Evolutionary conservation across 352 stramenopile genomes (phyloP).

Genomic region (Globisporangium viniferum): DNA sequence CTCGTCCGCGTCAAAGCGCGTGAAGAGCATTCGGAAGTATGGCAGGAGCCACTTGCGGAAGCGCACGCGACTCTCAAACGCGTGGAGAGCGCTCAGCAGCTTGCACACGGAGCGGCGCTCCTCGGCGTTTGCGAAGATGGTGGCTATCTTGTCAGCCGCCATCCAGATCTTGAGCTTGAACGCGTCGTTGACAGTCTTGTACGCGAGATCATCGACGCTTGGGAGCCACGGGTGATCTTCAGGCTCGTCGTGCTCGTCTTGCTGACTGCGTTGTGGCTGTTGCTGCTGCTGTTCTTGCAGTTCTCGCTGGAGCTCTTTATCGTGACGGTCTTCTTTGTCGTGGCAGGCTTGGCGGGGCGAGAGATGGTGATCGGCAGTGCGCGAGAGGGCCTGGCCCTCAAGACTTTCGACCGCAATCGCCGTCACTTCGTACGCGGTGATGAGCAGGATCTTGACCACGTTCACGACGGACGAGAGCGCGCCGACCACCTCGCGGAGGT

Average conservation of each 20-base stretch:
- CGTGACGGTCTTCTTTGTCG: too few relatives aligned
- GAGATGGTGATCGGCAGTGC: not conserved
- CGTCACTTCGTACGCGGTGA: not conserved
- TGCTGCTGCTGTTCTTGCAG: not conserved
- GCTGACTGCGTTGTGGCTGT: not conserved
- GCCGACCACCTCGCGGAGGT: not conserved
- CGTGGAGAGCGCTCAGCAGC: not conserved
- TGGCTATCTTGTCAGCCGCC: not conserved
- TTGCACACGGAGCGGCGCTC: not conserved
- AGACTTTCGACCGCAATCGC: not conserved
- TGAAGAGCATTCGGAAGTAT: not conserved
- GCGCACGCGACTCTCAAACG: not conserved
- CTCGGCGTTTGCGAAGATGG: not conserved
- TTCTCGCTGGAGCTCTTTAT: not conserved
- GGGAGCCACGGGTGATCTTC: not conserved
- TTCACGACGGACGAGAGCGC: not conserved
- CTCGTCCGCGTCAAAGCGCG: not conserved
- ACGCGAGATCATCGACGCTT: not conserved
- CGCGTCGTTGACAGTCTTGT: not conserved
- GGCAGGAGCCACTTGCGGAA: conserved; percentile 1
- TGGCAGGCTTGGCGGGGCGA: not conserved
- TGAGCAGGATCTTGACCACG: not conserved
- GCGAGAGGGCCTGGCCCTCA: not conserved
- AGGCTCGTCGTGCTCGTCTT: not conserved
- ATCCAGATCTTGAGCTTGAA: not conserved